These are phyloP conservation scores for Ichthyophthirius multifiliis DNA, from an alignment of 169 alveolate genomes.

Conservation along the genomic window DNA sequence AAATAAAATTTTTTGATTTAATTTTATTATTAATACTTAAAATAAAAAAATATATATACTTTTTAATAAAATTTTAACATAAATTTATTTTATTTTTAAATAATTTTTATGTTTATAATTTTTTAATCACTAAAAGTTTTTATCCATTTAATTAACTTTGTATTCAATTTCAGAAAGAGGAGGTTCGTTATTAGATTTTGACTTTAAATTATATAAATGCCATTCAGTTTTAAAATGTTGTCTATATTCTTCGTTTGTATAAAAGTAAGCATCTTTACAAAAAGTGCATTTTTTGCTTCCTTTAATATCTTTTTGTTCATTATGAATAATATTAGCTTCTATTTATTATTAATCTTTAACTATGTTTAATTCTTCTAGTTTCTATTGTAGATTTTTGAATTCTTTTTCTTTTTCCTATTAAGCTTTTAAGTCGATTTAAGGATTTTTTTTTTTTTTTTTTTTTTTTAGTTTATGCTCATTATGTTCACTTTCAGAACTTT, in stretches of 20 bases:
- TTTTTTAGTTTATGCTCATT: slow-evolving; percentile 13
- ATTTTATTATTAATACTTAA: too few species aligned
- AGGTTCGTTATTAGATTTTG: not conserved
- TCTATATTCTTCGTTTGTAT: slow-evolving; percentile 37
- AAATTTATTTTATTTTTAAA: too few species aligned
- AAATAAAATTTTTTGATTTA: too few species aligned
- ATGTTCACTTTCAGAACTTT: not conserved
- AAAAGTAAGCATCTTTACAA: slow-evolving; percentile 29
- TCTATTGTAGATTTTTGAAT: slow-evolving; percentile 4
- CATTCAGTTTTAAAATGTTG: slow-evolving; percentile 53
- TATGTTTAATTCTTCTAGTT: not conserved
- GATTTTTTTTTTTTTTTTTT: slow-evolving; percentile 4
- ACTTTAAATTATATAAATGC: slow-evolving; percentile 36
- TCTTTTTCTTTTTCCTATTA: slow-evolving; percentile 13
- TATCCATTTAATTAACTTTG: not conserved
- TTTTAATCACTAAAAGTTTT: not conserved
- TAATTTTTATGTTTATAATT: too few species aligned
- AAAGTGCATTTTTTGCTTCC: slow-evolving; percentile 36
- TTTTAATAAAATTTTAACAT: too few species aligned
- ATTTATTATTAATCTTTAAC: not conserved
- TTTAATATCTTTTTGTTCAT: not conserved
- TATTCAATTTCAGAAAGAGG: slow-evolving; percentile 3
- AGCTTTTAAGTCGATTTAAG: not conserved
- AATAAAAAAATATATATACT: too few species aligned
- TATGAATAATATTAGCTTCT: not conserved